Evolutionary conservation across 768 basidiomycete genomes (phyloP).

Genomic region (Russula ochroleuca): DNA sequence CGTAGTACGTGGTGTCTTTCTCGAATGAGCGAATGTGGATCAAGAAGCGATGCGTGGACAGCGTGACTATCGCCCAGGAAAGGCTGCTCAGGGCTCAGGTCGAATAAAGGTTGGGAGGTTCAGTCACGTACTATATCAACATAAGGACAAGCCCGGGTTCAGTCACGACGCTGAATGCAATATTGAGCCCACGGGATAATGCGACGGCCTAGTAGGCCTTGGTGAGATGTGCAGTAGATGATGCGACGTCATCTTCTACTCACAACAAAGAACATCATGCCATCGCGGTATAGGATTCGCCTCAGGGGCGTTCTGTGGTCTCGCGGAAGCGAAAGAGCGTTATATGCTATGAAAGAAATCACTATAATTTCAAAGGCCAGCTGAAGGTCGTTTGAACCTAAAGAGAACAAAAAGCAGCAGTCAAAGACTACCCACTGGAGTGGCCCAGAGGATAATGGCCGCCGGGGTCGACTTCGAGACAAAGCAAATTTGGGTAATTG

Average conservation of each 20-base stretch:
- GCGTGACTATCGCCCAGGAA: conserved; percentile 1
- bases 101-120: neutral
- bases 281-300: conserved; percentile 36
- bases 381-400: conserved; percentile 26
- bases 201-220: neutral
- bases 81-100: conserved; percentile 6
- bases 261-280: conserved; percentile 38
- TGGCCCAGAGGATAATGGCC: conserved; percentile 34
- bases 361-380: conserved; percentile 37
- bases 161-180: neutral
- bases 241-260: neutral
- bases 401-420: neutral
- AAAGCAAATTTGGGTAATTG: conserved; percentile 32
- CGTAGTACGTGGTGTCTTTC: neutral
- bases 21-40: conserved; percentile 15
- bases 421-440: conserved; percentile 32
- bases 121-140: conserved; percentile 10
- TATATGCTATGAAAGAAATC: conserved; percentile 34
- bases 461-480: conserved; percentile 26
- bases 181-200: neutral
- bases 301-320: conserved; percentile 30
- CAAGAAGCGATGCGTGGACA: conserved; percentile 13
- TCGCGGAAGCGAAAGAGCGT: conserved; percentile 38
- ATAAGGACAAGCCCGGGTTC: neutral
- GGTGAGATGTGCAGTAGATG: neutral